Evolutionary conservation across 1,284 basidiomycete genomes (phyloP), one percentile per base, ranked within the genome.

Genomic region (Ustilago sp.): DNA sequence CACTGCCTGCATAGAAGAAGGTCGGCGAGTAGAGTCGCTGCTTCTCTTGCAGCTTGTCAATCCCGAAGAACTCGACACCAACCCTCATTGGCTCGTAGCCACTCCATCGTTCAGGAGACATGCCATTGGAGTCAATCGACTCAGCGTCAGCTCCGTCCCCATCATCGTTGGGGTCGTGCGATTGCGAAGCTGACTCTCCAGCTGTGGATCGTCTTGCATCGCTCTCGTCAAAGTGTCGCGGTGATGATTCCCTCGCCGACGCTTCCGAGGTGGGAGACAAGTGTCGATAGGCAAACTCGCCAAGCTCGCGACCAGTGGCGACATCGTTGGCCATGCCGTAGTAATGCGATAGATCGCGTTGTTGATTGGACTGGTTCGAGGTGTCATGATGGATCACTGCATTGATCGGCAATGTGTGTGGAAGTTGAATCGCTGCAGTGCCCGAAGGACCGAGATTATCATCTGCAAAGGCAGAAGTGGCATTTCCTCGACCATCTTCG

Each of bases 51-150:
- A 97, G 88, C 54, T 89, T 88, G 77, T 93, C 92, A 32, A 94
- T 89, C 77, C 93, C 92, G 91, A 93, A 96, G 85, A 96, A 96
- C 86, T 97, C 94, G 55, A 94, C 93, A 6, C 91, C 90, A 83
- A 96, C 87, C 43, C 88, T 84, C 79, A 79, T 75, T 13, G 72
- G 79, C 61, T 85, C 82, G 65, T 70, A 82, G 23, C 73, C 80
- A 13, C 73, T 80, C 80, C 80, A 81, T 8, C 72, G 68, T 51
- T 75, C 75, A 2, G 63, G 63, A 6, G 72, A 68, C 4, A 57
- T 54, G 6, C 60, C 61, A 8, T 28, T 51, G 31, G 70, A 74
- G 43, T 53, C 56, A 50, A 66, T 11, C 23, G 71, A 74, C 6
- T 64, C 58, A 3, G 61, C 62, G 47, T 68, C 69, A 2, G 35